Percentiles rank a stretch among this genome's conserved stretches.
Evolutionary conservation across 805 yeast genomes (phyloP).

Genomic region (Zygosaccharomyces kombuchaensis): DNA sequence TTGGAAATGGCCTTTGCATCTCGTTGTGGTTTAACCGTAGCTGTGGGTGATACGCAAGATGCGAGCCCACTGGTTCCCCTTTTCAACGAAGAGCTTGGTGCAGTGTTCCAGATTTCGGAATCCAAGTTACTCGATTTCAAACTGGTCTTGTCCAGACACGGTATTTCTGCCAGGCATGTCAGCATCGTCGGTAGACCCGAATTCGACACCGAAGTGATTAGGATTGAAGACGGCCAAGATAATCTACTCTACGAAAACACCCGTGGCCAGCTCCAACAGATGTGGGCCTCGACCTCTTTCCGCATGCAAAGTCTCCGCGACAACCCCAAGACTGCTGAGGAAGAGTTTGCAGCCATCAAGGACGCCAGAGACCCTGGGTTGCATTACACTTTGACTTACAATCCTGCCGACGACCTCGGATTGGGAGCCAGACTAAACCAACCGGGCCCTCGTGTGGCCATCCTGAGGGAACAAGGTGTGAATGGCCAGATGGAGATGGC

Average conservation of each 20-base stretch:
- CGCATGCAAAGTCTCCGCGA: constrained; percentile 89
- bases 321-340: constrained; percentile 84
- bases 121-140: constrained; percentile 52
- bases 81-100: constrained; percentile 93
- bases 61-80: constrained; percentile 51
- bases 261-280: constrained; percentile 70
- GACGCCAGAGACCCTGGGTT: constrained; percentile 92
- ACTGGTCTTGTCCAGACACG: constrained; percentile 50
- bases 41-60: constrained; percentile 35
- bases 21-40: constrained; percentile 72
- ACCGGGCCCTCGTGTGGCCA: constrained; percentile 81
- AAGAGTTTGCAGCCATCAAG: constrained; percentile 68
- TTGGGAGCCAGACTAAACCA: constrained; percentile 26
- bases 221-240: constrained; percentile 44
- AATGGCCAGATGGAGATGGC: constrained; percentile 99
- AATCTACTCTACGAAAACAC: constrained; percentile 44
- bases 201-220: constrained; percentile 46
- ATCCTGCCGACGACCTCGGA: constrained; percentile 48
- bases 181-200: constrained; percentile 67
- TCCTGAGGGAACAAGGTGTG: constrained; percentile 96
- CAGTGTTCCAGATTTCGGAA: constrained; percentile 79
- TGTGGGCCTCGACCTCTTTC: constrained; percentile 86
- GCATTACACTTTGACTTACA: constrained; percentile 69
- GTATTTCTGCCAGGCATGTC: constrained; percentile 52
- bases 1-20: constrained; percentile 97